Conservation (phyloP, 1,284 basidiomycete genomes). For the Pyrrhoderma lamaoense region DNA sequence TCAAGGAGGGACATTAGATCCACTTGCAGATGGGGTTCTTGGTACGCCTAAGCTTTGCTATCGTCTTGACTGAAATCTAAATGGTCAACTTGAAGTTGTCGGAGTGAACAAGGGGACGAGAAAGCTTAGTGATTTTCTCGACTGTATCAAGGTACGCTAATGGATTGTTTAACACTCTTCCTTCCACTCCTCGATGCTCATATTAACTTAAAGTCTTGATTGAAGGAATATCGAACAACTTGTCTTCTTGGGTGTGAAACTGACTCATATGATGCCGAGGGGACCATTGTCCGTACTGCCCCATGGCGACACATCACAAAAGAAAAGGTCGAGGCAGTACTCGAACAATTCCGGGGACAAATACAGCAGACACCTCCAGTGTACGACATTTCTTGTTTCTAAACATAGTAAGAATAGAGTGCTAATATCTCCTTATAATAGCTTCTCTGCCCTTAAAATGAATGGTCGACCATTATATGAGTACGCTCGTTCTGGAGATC, state of each 20-base stretch:
- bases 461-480: constrained; percentile 95
- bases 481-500: constrained; percentile 86
- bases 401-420: constrained; percentile 10
- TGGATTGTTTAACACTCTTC: neutral
- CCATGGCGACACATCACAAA: constrained; percentile 82
- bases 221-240: constrained; percentile 84
- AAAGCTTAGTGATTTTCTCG: constrained; percentile 76
- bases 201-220: constrained; percentile 20
- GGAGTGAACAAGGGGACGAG: constrained; percentile 92
- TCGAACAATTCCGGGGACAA: constrained; percentile 79
- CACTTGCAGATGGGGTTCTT: constrained; percentile 90
- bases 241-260: constrained; percentile 93
- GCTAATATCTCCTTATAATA: constrained; percentile 27
- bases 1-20: constrained; percentile 94
- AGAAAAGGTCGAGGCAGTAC: constrained; percentile 62
- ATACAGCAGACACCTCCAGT: constrained; percentile 90
- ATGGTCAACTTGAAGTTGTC: constrained; percentile 52
- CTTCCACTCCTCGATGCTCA: constrained; percentile 1
- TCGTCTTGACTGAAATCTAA: constrained; percentile 10
- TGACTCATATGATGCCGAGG: constrained; percentile 90
- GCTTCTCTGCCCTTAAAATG: constrained; percentile 98
- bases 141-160: constrained; percentile 77
- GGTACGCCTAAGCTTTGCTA: constrained; percentile 37
- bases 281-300: constrained; percentile 66
- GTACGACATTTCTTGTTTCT: constrained; percentile 40